phyloP scores from a whole-genome alignment of 208 protist genomes.

The Wallacemonas sp. region DNA sequence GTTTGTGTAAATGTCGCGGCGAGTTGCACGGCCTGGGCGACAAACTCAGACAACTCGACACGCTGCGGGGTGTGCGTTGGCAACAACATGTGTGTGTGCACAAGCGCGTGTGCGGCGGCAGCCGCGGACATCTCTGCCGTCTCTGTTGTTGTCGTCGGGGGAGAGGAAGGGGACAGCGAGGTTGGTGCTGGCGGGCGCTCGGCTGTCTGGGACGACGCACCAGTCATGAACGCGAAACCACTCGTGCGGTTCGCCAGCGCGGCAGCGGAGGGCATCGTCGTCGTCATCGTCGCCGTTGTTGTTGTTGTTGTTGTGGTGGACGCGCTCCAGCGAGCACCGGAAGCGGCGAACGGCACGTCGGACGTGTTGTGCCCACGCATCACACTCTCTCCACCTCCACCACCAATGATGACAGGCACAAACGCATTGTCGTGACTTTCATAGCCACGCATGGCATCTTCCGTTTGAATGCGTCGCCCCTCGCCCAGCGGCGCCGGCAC shows the following conservation, averaged over 20 bases:
- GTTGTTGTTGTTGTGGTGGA: not conserved
- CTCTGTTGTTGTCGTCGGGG: not conserved
- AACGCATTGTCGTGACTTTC: not conserved
- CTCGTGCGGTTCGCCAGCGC: not conserved
- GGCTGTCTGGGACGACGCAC: not conserved
- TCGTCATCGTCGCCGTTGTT: not conserved
- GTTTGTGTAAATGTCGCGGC: too few species aligned
- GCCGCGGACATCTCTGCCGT: conserved; percentile 18
- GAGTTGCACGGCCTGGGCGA: conserved; percentile 3
- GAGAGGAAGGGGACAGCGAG: not conserved
- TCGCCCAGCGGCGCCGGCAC: not conserved
- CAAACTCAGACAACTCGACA: conserved; percentile 37
- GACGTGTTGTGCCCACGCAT: not conserved
- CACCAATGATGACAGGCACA: not conserved
- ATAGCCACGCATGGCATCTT: not conserved
- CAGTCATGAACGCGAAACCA: not conserved
- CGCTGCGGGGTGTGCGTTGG: conserved; percentile 27
- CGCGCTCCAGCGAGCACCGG: not conserved
- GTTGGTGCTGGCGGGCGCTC: not conserved
- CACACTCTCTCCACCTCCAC: not conserved
- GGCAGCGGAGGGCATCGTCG: too few species aligned
- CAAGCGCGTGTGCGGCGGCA: conserved; percentile 22
- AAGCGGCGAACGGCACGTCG: not conserved
- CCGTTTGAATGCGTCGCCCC: not conserved
- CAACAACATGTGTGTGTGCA: not conserved